Percentiles rank a stretch among this genome's conserved stretches.
These are phyloP conservation scores for Chalciporus piperatus DNA, from an alignment of 768 basidiomycete species.

Conservation along the genomic window DNA sequence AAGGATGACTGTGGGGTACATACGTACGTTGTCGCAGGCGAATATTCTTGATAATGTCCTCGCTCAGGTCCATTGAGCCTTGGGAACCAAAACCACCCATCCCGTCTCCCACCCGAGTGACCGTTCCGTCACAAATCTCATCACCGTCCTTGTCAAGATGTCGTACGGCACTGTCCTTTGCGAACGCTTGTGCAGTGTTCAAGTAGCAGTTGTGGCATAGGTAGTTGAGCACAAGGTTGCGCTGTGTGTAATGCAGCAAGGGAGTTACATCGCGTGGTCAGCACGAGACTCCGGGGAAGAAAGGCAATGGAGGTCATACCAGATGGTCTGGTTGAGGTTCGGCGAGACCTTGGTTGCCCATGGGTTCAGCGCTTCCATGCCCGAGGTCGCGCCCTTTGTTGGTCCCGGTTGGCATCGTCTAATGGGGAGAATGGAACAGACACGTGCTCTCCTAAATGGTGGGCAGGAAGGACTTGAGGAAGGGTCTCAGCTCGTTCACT, in stretches of 20 bases:
- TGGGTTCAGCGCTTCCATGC: conserved; percentile 1
- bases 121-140: conserved; percentile 40
- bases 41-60: conserved; percentile 44
- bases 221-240: conserved; percentile 71
- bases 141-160: conserved; percentile 72
- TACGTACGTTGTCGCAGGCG: conserved; percentile 53
- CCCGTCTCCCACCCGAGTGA: conserved; percentile 17
- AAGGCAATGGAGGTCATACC: conserved; percentile 28
- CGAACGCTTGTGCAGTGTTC: conserved; percentile 68
- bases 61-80: conserved; percentile 29
- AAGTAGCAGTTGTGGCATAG: conserved; percentile 72
- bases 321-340: conserved; percentile 44
- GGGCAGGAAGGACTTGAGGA: no score
- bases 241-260: conserved; percentile 36
- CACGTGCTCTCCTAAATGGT: conserved; percentile 12
- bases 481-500: neutral
- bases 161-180: conserved; percentile 56
- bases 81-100: conserved; percentile 6
- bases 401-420: conserved; percentile 18
- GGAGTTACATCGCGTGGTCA: conserved; percentile 1
- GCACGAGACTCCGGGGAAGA: neutral
- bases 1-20: neutral
- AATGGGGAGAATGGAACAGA: neutral
- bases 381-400: conserved; percentile 17
- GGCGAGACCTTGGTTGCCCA: conserved; percentile 24